Conservation (phyloP, 306 rosid species). For the Canavalia ensiformis region DNA sequence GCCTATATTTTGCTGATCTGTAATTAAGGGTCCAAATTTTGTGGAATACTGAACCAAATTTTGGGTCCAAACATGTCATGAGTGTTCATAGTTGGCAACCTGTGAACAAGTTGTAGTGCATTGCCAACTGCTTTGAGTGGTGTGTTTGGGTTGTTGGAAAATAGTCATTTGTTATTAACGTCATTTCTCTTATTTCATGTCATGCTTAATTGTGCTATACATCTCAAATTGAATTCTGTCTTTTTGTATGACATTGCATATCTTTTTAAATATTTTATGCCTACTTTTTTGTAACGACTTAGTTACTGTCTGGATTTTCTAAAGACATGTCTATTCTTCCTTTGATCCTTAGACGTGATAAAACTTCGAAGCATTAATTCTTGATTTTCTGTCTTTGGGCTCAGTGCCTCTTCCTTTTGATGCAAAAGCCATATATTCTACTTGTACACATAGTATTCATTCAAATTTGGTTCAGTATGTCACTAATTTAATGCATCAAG, state of each 20-base stretch:
- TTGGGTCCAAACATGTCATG: not conserved
- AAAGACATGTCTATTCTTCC: conserved; percentile 30
- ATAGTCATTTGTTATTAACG: not conserved
- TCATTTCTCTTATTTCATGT: conserved; percentile 20
- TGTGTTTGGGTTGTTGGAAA: not conserved
- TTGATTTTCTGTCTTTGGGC: conserved; percentile 27
- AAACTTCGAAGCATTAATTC: conserved; percentile 9
- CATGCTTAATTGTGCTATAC: not conserved
- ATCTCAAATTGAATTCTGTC: conserved; percentile 26
- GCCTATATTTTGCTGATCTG: not conserved
- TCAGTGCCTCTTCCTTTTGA: conserved; percentile 15
- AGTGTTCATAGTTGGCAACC: not conserved
- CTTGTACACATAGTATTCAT: conserved; percentile 9
- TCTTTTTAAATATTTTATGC: not conserved
- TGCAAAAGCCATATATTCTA: conserved; percentile 22
- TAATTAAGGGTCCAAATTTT: not conserved
- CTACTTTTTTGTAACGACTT: not conserved
- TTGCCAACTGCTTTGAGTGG: not conserved
- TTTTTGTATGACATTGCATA: not conserved
- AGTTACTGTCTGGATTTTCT: conserved; percentile 3
- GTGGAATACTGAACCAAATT: not conserved
- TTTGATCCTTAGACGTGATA: conserved; percentile 28
- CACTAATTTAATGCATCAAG: conserved; percentile 10
- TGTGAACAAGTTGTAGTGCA: not conserved
- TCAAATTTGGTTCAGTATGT: conserved; percentile 1